These are phyloP conservation scores for Rhipidocladum racemiflorum DNA, from an alignment of 176 grass and related monocot genomes.

Conservation along the genomic window DNA sequence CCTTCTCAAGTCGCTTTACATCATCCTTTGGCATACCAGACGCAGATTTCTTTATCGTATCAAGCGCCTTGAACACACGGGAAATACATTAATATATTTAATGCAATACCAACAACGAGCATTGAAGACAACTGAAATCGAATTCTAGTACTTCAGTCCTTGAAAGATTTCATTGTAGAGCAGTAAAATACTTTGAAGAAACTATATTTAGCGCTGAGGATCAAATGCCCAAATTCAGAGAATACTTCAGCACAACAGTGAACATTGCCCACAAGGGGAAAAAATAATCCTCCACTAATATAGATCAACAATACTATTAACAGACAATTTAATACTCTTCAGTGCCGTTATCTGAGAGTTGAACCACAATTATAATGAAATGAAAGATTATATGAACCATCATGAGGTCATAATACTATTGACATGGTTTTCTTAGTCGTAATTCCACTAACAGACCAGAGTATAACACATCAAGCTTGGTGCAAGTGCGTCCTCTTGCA, in stretches of 20 bases:
- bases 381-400: background rate
- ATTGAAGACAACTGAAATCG: background rate
- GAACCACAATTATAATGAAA: background rate
- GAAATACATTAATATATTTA: background rate
- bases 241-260: background rate
- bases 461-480: background rate
- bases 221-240: background rate
- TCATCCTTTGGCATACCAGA: constrained; percentile 93
- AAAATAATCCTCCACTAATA: background rate
- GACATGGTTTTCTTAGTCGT: background rate
- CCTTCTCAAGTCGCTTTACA: constrained; percentile 83
- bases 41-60: constrained; percentile 89
- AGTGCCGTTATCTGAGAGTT: background rate
- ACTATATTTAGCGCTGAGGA: background rate
- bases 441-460: constrained; percentile 1
- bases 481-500: background rate
- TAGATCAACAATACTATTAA: background rate
- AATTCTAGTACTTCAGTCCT: background rate
- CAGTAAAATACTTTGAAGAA: background rate
- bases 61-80: constrained; percentile 54
- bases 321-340: background rate
- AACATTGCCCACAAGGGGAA: background rate
- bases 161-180: background rate
- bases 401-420: background rate
- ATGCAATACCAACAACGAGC: background rate